Conservation (phyloP, 1,284 basidiomycete genomes). For the Cutaneotrichosporon sp. region DNA sequence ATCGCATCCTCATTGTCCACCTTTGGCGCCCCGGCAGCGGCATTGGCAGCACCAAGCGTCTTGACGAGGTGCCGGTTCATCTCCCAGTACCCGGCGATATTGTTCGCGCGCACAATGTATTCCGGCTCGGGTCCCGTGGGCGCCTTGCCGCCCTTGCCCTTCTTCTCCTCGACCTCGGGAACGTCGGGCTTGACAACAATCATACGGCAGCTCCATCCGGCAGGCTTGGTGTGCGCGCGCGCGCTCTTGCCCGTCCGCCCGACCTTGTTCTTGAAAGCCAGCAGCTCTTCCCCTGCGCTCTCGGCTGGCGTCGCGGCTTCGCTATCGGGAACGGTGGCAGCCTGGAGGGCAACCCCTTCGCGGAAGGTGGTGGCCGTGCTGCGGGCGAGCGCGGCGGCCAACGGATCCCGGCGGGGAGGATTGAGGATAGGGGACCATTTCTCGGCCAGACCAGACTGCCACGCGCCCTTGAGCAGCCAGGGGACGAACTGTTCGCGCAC, state of each 20-base stretch:
- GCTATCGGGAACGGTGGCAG: background rate
- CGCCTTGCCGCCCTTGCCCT: slow-evolving; percentile 28
- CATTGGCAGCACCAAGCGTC: slow-evolving; percentile 26
- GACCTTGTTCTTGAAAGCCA: slow-evolving; percentile 17
- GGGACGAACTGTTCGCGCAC: slow-evolving; percentile 83
- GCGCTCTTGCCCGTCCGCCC: slow-evolving; percentile 7
- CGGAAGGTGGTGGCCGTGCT: slow-evolving; percentile 42
- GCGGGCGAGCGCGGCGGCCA: slow-evolving; percentile 49
- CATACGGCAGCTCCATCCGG: slow-evolving; percentile 44
- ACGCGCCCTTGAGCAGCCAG: slow-evolving; percentile 81
- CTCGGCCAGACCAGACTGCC: slow-evolving; percentile 53
- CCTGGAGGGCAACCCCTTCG: slow-evolving; percentile 15
- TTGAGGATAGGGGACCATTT: slow-evolving; percentile 47
- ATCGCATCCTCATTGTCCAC: slow-evolving; percentile 23
- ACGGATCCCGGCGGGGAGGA: slow-evolving; percentile 44
- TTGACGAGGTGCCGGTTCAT: slow-evolving; percentile 62
- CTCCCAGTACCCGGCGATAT: slow-evolving; percentile 76
- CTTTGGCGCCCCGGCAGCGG: slow-evolving; percentile 5
- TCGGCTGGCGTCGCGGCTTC: slow-evolving; percentile 2
- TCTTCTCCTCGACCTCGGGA: slow-evolving; percentile 11
- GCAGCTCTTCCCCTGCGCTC: slow-evolving; percentile 23
- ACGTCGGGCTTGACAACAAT: slow-evolving; percentile 28
- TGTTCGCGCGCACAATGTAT: slow-evolving; percentile 74
- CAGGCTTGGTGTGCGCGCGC: slow-evolving; percentile 5
- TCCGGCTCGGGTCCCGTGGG: slow-evolving; percentile 50